These are phyloP conservation scores for Hyphopichia pseudoburtonii DNA, from an alignment of 1,139 yeast genomes.

Conservation along the genomic window DNA sequence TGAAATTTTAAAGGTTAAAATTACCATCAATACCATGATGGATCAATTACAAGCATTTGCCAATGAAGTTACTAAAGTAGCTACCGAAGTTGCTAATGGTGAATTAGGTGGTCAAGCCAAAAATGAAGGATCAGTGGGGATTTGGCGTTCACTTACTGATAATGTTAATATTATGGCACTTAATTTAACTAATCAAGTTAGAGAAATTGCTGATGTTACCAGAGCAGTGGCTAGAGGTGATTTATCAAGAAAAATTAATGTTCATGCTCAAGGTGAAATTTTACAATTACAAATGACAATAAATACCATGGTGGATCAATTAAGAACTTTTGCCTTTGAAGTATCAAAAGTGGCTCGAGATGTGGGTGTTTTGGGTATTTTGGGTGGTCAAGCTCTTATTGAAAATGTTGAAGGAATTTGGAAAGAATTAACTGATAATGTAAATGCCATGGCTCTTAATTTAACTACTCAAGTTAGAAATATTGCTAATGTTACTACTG, in stretches of 20 bases:
- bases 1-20: constrained; percentile 72
- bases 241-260: constrained; percentile 72
- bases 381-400: constrained; percentile 86
- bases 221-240: constrained; percentile 83
- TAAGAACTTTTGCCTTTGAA: constrained; percentile 83
- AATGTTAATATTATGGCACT: constrained; percentile 87
- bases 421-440: constrained; percentile 87
- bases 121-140: constrained; percentile 79
- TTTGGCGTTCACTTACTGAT: constrained; percentile 82
- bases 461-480: constrained; percentile 85
- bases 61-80: constrained; percentile 78
- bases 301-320: constrained; percentile 85
- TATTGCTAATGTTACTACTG: constrained; percentile 88
- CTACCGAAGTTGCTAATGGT: constrained; percentile 88
- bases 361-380: constrained; percentile 83
- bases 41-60: constrained; percentile 83
- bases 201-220: constrained; percentile 88
- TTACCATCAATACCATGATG: constrained; percentile 85
- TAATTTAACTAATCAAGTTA: constrained; percentile 76
- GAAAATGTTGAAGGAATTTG: constrained; percentile 86
- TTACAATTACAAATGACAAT: constrained; percentile 76
- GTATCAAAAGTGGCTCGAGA: constrained; percentile 87
- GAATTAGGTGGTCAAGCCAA: constrained; percentile 87
- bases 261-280: constrained; percentile 83
- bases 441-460: constrained; percentile 87